Percentiles rank a stretch among this genome's conserved stretches.
These are phyloP conservation scores for Gossypium davidsonii DNA, from an alignment of 441 rosid genomes.

Conservation along the genomic window DNA sequence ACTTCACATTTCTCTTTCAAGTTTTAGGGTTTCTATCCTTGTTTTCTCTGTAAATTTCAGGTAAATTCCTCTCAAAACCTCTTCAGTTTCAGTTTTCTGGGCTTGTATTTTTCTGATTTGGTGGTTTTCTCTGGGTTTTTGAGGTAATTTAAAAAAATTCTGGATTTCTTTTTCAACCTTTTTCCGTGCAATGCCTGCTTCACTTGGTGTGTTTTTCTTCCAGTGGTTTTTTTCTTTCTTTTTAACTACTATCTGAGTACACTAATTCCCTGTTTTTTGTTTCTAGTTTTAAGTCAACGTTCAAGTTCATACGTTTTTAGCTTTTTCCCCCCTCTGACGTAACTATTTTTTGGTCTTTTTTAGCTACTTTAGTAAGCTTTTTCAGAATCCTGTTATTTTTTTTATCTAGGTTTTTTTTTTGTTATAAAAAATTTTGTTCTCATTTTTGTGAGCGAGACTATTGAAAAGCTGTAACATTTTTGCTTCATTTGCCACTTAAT, in stretches of 20 bases:
- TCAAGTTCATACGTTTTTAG: neutral
- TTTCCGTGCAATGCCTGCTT: slow-evolving; percentile 2
- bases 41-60: slow-evolving; percentile 21
- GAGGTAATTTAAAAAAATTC: neutral
- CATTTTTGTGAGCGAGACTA: neutral
- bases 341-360: neutral
- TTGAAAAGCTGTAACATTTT: neutral
- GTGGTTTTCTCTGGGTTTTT: neutral
- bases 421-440: neutral
- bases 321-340: neutral
- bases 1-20: neutral
- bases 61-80: slow-evolving; percentile 10
- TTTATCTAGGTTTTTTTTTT: neutral
- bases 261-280: neutral
- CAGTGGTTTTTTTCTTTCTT: neutral
- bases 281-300: neutral
- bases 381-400: neutral
- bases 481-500: neutral
- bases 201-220: neutral
- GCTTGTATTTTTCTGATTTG: neutral
- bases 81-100: neutral
- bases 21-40: neutral
- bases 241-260: neutral
- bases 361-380: neutral
- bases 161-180: neutral